Evolutionary conservation across 352 stramenopile species (phyloP).

Genomic region (Pythium dissotocum): DNA sequence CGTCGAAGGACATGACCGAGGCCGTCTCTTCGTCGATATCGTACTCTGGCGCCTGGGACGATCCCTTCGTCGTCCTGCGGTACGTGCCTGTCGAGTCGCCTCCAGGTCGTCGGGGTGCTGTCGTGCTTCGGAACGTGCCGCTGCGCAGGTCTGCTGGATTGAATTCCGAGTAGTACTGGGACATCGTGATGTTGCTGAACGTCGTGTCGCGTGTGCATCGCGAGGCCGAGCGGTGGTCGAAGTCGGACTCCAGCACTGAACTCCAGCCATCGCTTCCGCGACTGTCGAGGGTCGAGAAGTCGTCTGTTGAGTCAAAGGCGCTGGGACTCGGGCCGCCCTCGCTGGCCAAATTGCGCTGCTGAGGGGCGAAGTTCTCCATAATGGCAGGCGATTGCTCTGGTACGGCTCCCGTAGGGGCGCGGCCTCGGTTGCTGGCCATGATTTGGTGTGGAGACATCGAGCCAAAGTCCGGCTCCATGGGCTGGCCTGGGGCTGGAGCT

Average conservation of each 20-base stretch:
- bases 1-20: conserved; percentile 25
- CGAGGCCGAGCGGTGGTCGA: conserved; percentile 36
- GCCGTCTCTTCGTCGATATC: conserved; percentile 19
- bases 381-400: conserved; percentile 23
- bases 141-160: conserved; percentile 19
- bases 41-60: conserved; percentile 9
- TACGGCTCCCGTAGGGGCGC: conserved; percentile 7
- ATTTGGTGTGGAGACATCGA: conserved; percentile 13
- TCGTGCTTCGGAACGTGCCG: not conserved
- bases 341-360: conserved; percentile 1
- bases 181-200: conserved; percentile 56
- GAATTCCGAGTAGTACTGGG: conserved; percentile 43
- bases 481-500: conserved; percentile 6
- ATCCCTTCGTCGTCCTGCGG: not conserved
- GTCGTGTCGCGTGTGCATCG: conserved; percentile 72
- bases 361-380: conserved; percentile 21
- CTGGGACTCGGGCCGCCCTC: conserved; percentile 23
- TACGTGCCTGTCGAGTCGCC: not conserved
- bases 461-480: conserved; percentile 15
- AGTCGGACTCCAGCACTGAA: conserved; percentile 72
- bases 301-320: conserved; percentile 37
- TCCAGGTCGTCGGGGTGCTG: conserved; percentile 10
- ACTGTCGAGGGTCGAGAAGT: conserved; percentile 52
- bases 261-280: conserved; percentile 68
- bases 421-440: conserved; percentile 14